phyloP scores from a whole-genome alignment of 1,284 basidiomycete species.

The Stygiomarasmius scandens region DNA sequence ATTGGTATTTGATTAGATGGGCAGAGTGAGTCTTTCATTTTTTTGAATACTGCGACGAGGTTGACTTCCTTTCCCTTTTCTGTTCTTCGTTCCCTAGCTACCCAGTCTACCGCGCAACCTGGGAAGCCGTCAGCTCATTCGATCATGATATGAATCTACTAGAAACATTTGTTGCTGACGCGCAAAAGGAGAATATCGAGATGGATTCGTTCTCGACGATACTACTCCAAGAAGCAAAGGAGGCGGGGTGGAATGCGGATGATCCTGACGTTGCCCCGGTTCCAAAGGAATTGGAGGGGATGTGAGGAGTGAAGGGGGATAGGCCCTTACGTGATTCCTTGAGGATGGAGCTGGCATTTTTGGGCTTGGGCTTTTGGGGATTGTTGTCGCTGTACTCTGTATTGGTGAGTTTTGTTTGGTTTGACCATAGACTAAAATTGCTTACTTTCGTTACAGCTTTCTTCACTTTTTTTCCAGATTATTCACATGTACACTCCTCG shows the following conservation, averaged over 20 bases:
- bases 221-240: conserved; percentile 33
- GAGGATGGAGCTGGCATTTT: too few relatives aligned
- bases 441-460: too few relatives aligned
- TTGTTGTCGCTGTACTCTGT: too few relatives aligned
- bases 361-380: too few relatives aligned
- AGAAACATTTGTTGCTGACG: conserved; percentile 29
- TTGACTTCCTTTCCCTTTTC: neutral
- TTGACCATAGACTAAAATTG: too few relatives aligned
- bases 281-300: neutral
- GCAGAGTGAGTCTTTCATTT: conserved; percentile 31
- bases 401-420: too few relatives aligned
- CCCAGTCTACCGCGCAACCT: conserved; percentile 35
- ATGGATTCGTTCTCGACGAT: conserved; percentile 22
- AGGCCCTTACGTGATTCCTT: too few relatives aligned
- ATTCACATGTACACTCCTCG: too few relatives aligned
- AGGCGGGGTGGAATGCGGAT: conserved; percentile 32
- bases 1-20: conserved; percentile 41
- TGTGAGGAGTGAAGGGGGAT: too few relatives aligned
- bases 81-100: too few relatives aligned
- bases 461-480: too few relatives aligned
- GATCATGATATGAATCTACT: conserved; percentile 27
- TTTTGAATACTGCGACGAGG: neutral
- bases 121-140: conserved; percentile 38
- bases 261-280: conserved; percentile 10
- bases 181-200: conserved; percentile 30